phyloP scores from a whole-genome alignment of 2,329 filamentous ascomycete genomes.

The Aureobasidium sp. region DNA sequence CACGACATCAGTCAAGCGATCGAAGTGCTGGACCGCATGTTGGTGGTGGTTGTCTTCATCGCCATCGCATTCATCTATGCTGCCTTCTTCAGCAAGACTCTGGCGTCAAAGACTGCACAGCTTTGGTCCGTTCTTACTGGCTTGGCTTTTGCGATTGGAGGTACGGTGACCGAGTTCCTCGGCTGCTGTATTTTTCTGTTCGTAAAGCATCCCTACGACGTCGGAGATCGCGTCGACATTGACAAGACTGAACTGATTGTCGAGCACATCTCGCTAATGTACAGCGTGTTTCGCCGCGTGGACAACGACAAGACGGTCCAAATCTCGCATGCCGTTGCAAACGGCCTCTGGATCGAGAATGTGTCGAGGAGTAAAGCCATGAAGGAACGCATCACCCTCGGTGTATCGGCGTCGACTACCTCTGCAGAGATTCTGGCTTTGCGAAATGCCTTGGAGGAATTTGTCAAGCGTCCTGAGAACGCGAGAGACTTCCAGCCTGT shows the following conservation, averaged over 20 bases:
- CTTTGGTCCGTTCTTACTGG: constrained; percentile 24
- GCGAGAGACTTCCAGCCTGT: constrained; percentile 30
- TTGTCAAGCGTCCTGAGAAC: constrained; percentile 29
- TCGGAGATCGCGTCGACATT: constrained; percentile 30
- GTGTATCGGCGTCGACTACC: constrained; percentile 25
- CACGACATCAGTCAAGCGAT: constrained; percentile 32
- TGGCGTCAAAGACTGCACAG: constrained; percentile 23
- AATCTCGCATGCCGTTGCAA: constrained; percentile 32
- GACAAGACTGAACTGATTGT: constrained; percentile 25
- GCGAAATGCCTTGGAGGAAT: constrained; percentile 25
- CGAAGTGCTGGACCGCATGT: constrained; percentile 29
- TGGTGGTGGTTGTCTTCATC: constrained; percentile 26
- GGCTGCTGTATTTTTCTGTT: constrained; percentile 94
- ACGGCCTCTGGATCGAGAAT: constrained; percentile 34
- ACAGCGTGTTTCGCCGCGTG: constrained; percentile 28
- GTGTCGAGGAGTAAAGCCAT: constrained; percentile 30
- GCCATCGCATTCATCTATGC: constrained; percentile 30
- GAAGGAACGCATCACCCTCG: constrained; percentile 30
- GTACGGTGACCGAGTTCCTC: constrained; percentile 81
- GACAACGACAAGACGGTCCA: constrained; percentile 27
- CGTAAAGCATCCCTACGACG: constrained; percentile 79
- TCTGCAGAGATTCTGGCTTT: constrained; percentile 30
- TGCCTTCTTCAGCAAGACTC: constrained; percentile 27
- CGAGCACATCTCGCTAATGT: constrained; percentile 30
- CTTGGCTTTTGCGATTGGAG: constrained; percentile 71